These are phyloP conservation scores for Kingdonia uniflora DNA, from an alignment of 164 flowering plant genomes.

Conservation along the genomic window DNA sequence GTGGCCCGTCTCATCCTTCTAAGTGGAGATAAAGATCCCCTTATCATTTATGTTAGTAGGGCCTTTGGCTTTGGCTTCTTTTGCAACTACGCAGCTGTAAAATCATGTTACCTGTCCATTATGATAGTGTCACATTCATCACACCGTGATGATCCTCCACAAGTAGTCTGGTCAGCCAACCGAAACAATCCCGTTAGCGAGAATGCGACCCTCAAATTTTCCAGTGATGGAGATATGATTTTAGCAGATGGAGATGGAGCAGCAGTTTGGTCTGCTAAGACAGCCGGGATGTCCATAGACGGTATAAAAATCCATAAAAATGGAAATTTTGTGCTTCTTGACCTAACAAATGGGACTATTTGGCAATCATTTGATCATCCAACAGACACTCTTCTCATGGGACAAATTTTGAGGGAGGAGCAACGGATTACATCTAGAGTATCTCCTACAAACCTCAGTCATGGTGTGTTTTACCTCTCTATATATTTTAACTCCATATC, in stretches of 20 bases:
- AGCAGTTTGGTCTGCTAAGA: not conserved
- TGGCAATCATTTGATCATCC: conserved; percentile 30
- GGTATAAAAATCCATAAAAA: not conserved
- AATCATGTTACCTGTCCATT: too few relatives aligned
- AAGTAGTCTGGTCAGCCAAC: conserved; percentile 2
- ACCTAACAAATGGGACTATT: not conserved
- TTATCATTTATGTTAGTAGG: too few relatives aligned
- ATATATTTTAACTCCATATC: not conserved
- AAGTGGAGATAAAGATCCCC: too few relatives aligned
- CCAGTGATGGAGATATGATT: not conserved
- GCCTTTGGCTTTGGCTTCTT: conserved; percentile 13
- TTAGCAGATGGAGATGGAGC: conserved; percentile 2
- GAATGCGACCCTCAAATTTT: not conserved
- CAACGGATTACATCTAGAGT: conserved; percentile 11
- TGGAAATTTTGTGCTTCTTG: conserved; percentile 1
- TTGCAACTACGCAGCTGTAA: conserved; percentile 5
- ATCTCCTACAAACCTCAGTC: conserved; percentile 13
- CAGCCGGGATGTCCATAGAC: not conserved
- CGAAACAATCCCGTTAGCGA: not conserved
- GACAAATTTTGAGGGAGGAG: conserved; percentile 12
- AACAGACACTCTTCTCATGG: conserved; percentile 18
- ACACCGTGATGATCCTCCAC: not conserved
- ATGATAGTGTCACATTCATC: too few relatives aligned
- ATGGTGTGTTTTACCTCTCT: not conserved
- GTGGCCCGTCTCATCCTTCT: too few relatives aligned